These are phyloP conservation scores for Amauroascus niger DNA, from an alignment of 2,329 filamentous ascomycete species.

Conservation along the genomic window DNA sequence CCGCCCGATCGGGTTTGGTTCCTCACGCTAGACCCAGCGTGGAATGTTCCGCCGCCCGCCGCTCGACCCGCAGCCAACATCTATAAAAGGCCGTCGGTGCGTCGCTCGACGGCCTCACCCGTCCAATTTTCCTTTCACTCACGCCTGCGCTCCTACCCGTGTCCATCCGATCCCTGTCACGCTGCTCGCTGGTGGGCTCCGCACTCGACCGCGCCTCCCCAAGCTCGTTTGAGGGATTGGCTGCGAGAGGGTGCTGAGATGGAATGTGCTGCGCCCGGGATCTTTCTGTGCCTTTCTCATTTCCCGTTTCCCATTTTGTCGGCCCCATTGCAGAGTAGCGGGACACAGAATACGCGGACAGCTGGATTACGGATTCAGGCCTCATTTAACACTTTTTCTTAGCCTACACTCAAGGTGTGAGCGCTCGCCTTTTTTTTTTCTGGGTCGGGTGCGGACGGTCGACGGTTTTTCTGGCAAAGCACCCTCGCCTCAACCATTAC, in stretches of 20 bases:
- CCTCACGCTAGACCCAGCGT: background rate
- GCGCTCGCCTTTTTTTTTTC: background rate
- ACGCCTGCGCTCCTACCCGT: background rate
- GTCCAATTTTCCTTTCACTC: background rate
- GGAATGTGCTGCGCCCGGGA: background rate
- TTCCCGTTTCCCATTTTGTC: background rate
- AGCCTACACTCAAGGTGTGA: background rate
- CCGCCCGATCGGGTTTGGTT: background rate
- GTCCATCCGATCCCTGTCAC: background rate
- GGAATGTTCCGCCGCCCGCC: background rate
- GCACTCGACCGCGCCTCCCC: background rate
- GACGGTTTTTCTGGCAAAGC: background rate
- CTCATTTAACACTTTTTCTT: background rate
- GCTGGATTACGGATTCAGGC: background rate
- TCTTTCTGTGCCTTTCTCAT: background rate
- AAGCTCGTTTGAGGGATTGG: background rate
- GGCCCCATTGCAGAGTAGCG: background rate
- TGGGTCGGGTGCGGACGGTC: background rate
- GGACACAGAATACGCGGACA: background rate
- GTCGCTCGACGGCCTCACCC: background rate
- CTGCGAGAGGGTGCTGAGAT: background rate
- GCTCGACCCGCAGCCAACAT: background rate
- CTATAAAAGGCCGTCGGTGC: background rate
- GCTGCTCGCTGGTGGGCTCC: background rate
- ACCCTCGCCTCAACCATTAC: background rate